A percentile compares a stretch with the other conserved stretches of the same genome.
Conservation (phyloP, 441 rosid species). For the Corymbia citriodora region DNA sequence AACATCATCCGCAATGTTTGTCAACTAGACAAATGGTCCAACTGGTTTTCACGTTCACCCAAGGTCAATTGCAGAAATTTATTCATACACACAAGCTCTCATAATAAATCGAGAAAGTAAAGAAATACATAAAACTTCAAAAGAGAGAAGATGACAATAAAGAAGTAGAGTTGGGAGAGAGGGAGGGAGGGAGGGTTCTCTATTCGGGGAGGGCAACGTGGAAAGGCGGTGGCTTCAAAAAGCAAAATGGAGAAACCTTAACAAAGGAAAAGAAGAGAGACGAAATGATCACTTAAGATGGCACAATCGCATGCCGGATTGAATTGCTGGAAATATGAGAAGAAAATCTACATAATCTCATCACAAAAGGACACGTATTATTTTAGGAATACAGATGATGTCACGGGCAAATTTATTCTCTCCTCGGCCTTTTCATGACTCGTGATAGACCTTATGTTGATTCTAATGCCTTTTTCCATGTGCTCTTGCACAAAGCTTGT, state of each 20-base stretch:
- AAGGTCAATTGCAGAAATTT: no score
- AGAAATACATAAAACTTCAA: no score
- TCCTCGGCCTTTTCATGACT: not conserved
- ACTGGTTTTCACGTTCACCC: not conserved
- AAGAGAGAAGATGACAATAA: no score
- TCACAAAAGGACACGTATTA: not conserved
- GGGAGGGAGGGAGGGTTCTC: no score
- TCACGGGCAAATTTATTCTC: not conserved
- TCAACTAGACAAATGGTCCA: accelerated
- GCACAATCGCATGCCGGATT: not conserved
- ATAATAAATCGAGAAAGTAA: no score
- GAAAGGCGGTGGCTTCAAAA: not conserved
- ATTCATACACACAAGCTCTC: not conserved
- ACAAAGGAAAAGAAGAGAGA: not conserved
- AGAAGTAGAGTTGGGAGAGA: no score
- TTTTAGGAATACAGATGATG: not conserved
- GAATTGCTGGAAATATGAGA: not conserved
- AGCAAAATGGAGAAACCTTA: not conserved
- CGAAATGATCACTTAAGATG: not conserved
- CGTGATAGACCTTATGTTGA: not conserved
- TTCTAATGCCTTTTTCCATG: not conserved
- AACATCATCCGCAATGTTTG: not conserved
- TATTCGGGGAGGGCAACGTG: not conserved
- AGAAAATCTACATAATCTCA: not conserved
- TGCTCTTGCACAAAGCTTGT: not conserved